These are phyloP conservation scores for Aschersonia sp. DNA, from an alignment of 2,329 filamentous ascomycete genomes.

Conservation along the genomic window DNA sequence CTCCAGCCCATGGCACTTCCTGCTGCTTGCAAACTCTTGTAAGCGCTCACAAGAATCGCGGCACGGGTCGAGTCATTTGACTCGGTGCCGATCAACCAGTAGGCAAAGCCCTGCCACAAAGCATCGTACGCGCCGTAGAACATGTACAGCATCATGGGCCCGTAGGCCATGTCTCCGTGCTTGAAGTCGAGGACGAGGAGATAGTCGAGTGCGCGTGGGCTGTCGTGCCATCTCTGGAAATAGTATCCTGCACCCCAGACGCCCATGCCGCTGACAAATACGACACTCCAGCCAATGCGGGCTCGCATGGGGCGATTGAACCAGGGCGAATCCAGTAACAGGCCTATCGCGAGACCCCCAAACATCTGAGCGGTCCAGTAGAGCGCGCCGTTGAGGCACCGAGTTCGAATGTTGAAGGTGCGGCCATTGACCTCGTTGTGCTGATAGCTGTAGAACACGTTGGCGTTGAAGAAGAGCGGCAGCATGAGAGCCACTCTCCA, in stretches of 20 bases:
- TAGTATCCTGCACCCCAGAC: slow-evolving; percentile 48
- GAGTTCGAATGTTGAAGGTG: slow-evolving; percentile 37
- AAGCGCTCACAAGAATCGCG: slow-evolving; percentile 29
- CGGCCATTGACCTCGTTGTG: slow-evolving; percentile 38
- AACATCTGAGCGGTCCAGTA: slow-evolving; percentile 42
- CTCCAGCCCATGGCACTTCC: slow-evolving; percentile 31
- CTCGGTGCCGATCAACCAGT: slow-evolving; percentile 40
- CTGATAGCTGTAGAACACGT: slow-evolving; percentile 41
- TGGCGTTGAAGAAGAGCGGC: slow-evolving; percentile 38
- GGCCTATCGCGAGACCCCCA: slow-evolving; percentile 31
- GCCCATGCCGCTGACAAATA: slow-evolving; percentile 34
- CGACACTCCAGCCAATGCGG: slow-evolving; percentile 26
- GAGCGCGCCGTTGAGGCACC: slow-evolving; percentile 35
- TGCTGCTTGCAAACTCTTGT: slow-evolving; percentile 27
- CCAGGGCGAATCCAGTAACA: slow-evolving; percentile 25
- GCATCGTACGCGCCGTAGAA: slow-evolving; percentile 58
- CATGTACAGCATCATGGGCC: slow-evolving; percentile 55
- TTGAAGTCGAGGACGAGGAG: slow-evolving; percentile 33
- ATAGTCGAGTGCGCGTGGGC: slow-evolving; percentile 19
- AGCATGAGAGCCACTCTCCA: slow-evolving; percentile 32
- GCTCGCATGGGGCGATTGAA: slow-evolving; percentile 30
- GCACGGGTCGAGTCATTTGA: slow-evolving; percentile 24
- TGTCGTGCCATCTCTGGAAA: slow-evolving; percentile 44
- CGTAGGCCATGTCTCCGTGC: slow-evolving; percentile 32
- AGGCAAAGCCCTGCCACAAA: slow-evolving; percentile 49